Evolutionary conservation across 139 green algal species (phyloP).

Genomic region (Chlorokybus atmophyticus): DNA sequence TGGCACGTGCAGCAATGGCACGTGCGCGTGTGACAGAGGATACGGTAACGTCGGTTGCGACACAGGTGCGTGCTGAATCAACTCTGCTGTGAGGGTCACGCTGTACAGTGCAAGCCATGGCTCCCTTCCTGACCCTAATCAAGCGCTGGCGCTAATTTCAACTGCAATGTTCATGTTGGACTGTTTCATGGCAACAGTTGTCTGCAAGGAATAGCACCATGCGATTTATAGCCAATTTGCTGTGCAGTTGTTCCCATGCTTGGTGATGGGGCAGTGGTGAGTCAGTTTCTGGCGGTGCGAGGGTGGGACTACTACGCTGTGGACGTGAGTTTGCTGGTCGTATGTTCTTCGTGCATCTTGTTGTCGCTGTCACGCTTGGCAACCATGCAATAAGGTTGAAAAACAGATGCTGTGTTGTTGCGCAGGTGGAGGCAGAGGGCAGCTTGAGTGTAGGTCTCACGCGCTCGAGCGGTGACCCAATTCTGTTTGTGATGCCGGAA

Average conservation of each 20-base stretch:
- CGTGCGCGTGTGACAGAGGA: slow-evolving; percentile 13
- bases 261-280: too few relatives aligned
- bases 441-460: slow-evolving; percentile 25
- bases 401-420: neutral
- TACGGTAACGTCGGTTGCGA: slow-evolving; percentile 19
- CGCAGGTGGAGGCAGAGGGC: neutral
- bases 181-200: neutral
- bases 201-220: neutral
- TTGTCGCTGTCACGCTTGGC: neutral
- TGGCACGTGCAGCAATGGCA: neutral
- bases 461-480: slow-evolving; percentile 21
- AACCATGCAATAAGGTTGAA: neutral
- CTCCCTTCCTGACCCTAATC: neutral
- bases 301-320: neutral
- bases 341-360: neutral
- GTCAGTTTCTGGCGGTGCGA: neutral
- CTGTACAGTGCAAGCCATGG: neutral
- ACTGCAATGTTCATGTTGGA: neutral
- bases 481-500: slow-evolving; percentile 31
- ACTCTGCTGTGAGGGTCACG: neutral
- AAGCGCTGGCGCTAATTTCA: neutral
- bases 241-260: too few relatives aligned
- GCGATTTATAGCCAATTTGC: too few relatives aligned
- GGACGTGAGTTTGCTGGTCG: neutral
- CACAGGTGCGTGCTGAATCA: neutral